Conservation (phyloP, 331 rosid species). For the Telfairia occidentalis region DNA sequence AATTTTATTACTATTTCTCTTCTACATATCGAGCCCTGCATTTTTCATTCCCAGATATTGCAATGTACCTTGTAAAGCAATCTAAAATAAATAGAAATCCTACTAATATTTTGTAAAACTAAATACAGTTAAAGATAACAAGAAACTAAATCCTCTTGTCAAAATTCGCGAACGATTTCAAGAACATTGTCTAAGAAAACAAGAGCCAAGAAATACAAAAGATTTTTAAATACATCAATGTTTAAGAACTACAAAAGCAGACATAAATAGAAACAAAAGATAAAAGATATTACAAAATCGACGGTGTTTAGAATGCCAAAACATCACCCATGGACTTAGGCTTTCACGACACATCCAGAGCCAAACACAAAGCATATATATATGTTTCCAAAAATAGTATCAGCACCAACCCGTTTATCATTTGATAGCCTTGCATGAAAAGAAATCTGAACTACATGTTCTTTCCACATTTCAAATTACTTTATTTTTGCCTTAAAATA, state of each 20-base stretch:
- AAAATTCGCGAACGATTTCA: not conserved
- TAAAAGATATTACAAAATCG: not conserved
- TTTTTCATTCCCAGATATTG: not conserved
- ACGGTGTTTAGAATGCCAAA: not conserved
- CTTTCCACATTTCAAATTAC: not conserved
- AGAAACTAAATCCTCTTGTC: not conserved
- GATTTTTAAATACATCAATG: not conserved
- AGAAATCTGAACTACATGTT: not conserved
- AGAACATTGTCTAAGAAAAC: not conserved
- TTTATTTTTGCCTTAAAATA: not conserved
- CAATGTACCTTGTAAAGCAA: not conserved
- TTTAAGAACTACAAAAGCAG: not conserved
- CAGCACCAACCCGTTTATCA: not conserved
- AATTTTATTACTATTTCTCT: not conserved
- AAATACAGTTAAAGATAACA: not conserved
- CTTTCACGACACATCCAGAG: not conserved
- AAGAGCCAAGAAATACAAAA: not conserved
- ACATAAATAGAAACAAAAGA: not conserved
- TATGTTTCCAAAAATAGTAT: not conserved
- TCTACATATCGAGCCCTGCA: not conserved
- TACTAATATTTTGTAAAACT: not conserved
- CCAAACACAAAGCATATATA: not conserved
- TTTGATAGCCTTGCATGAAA: not conserved
- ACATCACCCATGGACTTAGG: not conserved
- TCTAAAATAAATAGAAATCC: not conserved